Base-by-base conservation (phyloP, 768 basidiomycete species). In the Boletus huronensis region DNA sequence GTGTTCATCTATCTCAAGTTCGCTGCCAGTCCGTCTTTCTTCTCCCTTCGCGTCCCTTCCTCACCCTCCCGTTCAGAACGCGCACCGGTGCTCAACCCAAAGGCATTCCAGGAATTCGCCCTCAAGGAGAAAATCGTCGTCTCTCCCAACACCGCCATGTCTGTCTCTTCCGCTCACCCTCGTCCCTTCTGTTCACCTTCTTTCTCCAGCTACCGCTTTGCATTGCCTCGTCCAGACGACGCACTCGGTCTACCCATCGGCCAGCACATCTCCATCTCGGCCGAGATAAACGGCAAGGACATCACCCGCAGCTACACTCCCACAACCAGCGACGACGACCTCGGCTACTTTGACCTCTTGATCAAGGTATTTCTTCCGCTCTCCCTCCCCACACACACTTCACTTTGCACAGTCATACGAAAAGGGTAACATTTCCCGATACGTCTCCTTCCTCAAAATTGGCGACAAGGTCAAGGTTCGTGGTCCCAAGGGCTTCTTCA, bases 131-230 rank as follows among this genome's bases (percentile, higher is more conserved):
- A 96, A 73, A 85, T 83, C 44, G 75, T 82, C 63, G 79, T 98
- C 51, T 98, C 95, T 8, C 91, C 90, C 59, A 99, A 99, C 75
- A 99, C 97, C 36, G 96, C 97, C 65, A 80, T 93, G 93, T 98
- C 59, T 54, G 86, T 71, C 38, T 34, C 45, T 49, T 36, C 28
- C 44, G n/a, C 44, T 41, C 26, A 10, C 19, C 48, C 46, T 29
- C 16, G 3, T 11, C 39, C 25, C 3, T 6, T 14, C 16, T 23
- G 10, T n/a, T 51, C 46, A 34, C 17, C 19, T 46, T 11, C 42
- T 41, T 38, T 6, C 49, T 36, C 40, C 65, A 97, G 95, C 62
- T 98, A 98, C 79, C 93, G 93, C 54, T 97, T 97, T 72, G 84
- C 80, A 23, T 80, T 98, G 17, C 91, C 92, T 32, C 77, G 80